Conservation (phyloP, 1,284 basidiomycete genomes). For the Pseudozyma pruni region DNA sequence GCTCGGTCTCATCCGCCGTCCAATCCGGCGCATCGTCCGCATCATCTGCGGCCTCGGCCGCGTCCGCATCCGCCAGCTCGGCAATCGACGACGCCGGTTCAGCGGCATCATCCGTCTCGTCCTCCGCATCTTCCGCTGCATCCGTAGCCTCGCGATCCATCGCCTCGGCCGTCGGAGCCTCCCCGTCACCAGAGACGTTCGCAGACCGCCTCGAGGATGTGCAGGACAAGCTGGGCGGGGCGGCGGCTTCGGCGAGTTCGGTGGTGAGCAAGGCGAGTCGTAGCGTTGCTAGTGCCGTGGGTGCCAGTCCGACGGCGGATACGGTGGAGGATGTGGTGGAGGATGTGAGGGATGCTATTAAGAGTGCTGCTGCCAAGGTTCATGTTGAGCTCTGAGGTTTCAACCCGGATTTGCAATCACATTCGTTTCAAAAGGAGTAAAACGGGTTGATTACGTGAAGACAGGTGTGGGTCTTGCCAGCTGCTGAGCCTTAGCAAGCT, state of each 20-base stretch:
- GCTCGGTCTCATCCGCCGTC: slow-evolving; percentile 4
- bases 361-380: slow-evolving; percentile 6
- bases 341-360: slow-evolving; percentile 9
- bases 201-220: too few relatives aligned
- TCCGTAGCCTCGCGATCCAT: slow-evolving; percentile 4
- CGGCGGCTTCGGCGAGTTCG: background rate
- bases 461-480: background rate
- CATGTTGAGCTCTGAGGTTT: slow-evolving; percentile 29
- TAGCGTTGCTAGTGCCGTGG: slow-evolving; percentile 8
- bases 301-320: slow-evolving; percentile 27
- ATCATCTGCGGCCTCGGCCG: slow-evolving; percentile 2
- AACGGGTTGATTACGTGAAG: too few relatives aligned
- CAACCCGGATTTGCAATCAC: too few relatives aligned
- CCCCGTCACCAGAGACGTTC: background rate
- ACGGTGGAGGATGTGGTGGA: slow-evolving; percentile 31
- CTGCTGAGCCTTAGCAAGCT: background rate
- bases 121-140: slow-evolving; percentile 14
- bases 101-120: background rate
- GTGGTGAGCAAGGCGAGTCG: slow-evolving; percentile 15
- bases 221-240: background rate
- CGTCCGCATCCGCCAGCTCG: slow-evolving; percentile 2
- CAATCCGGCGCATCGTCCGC: slow-evolving; percentile 8
- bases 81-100: background rate
- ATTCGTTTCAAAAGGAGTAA: too few relatives aligned
- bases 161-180: slow-evolving; percentile 2